Evolutionary conservation across 352 stramenopile species (phyloP), one percentile per base, ranked within the genome.

Genomic region (Phytopythium chamaehyphon): DNA sequence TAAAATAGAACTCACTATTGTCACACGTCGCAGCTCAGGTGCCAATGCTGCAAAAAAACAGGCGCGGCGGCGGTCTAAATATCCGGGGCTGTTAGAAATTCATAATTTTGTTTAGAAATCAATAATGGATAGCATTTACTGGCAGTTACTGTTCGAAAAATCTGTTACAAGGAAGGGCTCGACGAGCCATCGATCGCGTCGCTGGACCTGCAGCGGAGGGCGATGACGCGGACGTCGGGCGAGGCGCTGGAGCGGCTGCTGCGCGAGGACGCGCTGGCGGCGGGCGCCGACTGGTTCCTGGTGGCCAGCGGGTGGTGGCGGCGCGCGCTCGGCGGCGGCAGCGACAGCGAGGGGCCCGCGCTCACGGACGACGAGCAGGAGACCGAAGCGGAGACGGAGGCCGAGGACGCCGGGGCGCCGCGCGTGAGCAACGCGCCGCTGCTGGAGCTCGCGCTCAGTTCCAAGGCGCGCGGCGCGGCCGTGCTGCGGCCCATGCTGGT

Each of bases 281-380:
- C 74, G 21, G 78, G 81, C n/a, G 67, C 82, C 10, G 35, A 69
- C 5, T 91, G 81, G 81, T 91, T 70, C 53, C 45, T 91, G 10
- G 74, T 91, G 18, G 60, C 69, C 1, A 55, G 38, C 24, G 21
- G 36, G 15, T 91, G 81, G 81, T 91, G 81, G 81, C 56, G 57
- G 40, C 48, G 62, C 35, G 61, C 76, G 19, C 51, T 86, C 18
- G 54, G 59, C 4, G 2, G 11, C 19, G 37, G 31, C 38, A 43
- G 55, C 35, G 56, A 64, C 40, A 51, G 49, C 46, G 67, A 75
- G 43, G 55, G 54, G 16, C 45, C 52, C 40, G 54, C 44, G 21
- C 47, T 64, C 36, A 73, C 64, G n/a, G 61, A 80, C 45, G 61
- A 69, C 36, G 65, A 72, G 46, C 55, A 55, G 47, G 64, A 72